These are phyloP conservation scores for Iris pallida DNA, from an alignment of 116 monocot genomes.

Conservation along the genomic window DNA sequence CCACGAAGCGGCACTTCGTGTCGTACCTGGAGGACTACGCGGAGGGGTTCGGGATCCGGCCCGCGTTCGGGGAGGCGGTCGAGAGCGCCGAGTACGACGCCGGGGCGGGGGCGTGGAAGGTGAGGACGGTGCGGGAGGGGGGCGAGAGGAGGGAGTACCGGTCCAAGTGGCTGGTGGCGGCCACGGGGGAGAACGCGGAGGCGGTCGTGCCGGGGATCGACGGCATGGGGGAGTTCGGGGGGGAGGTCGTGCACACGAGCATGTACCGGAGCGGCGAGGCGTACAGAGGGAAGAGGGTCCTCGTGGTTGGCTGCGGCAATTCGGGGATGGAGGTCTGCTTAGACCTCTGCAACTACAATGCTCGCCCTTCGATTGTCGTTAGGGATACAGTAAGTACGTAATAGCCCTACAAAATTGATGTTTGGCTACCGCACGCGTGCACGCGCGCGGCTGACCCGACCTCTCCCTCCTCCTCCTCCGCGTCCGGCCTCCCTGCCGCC, in stretches of 20 bases:
- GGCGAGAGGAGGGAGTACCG: slow-evolving; percentile 31
- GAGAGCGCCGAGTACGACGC: slow-evolving; percentile 43
- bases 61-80: slow-evolving; percentile 45
- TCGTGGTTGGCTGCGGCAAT: slow-evolving; percentile 82
- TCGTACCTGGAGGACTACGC: slow-evolving; percentile 62
- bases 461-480: too few species aligned
- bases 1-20: slow-evolving; percentile 33
- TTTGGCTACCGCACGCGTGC: too few species aligned
- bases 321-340: slow-evolving; percentile 86
- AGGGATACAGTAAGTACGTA: slow-evolving; percentile 38
- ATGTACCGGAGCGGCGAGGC: slow-evolving; percentile 53
- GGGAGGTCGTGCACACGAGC: slow-evolving; percentile 52
- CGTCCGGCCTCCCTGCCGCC: too few species aligned
- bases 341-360: slow-evolving; percentile 52
- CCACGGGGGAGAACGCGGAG: slow-evolving; percentile 85
- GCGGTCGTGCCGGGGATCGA: slow-evolving; percentile 47
- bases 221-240: slow-evolving; percentile 37
- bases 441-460: too few species aligned
- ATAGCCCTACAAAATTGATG: not conserved
- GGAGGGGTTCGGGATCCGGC: slow-evolving; percentile 32
- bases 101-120: slow-evolving; percentile 27
- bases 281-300: slow-evolving; percentile 51
- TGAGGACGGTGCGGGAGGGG: slow-evolving; percentile 16
- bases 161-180: slow-evolving; percentile 66
- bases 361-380: slow-evolving; percentile 37